Conservation (phyloP, 1,284 basidiomycete genomes). For the Ganoderma boninense region DNA sequence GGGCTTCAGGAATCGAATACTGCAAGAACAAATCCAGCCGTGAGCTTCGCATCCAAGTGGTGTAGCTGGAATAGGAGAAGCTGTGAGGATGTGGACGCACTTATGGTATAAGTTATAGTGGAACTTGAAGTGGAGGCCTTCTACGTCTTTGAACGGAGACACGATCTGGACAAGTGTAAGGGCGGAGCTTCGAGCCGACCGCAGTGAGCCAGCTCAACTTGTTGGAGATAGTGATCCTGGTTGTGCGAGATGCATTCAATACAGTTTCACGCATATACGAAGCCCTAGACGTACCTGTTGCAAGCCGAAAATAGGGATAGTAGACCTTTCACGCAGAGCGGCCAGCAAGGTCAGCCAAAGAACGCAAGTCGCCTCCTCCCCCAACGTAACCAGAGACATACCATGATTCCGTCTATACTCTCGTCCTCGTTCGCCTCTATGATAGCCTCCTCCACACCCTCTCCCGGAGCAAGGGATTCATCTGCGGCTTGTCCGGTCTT, state of each 20-base stretch:
- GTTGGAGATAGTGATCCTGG: constrained; percentile 96
- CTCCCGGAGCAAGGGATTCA: constrained; percentile 57
- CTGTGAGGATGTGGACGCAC: constrained; percentile 51
- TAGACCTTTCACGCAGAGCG: constrained; percentile 69
- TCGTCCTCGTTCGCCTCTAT: constrained; percentile 93
- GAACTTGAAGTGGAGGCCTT: constrained; percentile 96
- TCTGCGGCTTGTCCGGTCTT: constrained; percentile 73
- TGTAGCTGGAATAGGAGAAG: background rate
- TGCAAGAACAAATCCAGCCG: constrained; percentile 38
- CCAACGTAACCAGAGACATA: constrained; percentile 45
- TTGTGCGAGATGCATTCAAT: constrained; percentile 25
- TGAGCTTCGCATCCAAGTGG: background rate
- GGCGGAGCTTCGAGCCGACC: constrained; percentile 6
- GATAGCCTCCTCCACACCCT: constrained; percentile 93
- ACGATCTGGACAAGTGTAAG: constrained; percentile 68
- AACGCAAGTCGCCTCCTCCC: background rate
- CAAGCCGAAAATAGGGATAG: constrained; percentile 90
- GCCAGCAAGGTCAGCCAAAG: background rate
- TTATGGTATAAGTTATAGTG: constrained; percentile 98
- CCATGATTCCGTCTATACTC: constrained; percentile 95
- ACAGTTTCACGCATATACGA: background rate
- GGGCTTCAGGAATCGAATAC: constrained; percentile 82
- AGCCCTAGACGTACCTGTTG: constrained; percentile 69
- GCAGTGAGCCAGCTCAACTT: constrained; percentile 53
- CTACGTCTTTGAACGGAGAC: constrained; percentile 96